Evolutionary conservation across 139 green algal genomes (phyloP).

Genomic region (Medakamo hakoo): DNA sequence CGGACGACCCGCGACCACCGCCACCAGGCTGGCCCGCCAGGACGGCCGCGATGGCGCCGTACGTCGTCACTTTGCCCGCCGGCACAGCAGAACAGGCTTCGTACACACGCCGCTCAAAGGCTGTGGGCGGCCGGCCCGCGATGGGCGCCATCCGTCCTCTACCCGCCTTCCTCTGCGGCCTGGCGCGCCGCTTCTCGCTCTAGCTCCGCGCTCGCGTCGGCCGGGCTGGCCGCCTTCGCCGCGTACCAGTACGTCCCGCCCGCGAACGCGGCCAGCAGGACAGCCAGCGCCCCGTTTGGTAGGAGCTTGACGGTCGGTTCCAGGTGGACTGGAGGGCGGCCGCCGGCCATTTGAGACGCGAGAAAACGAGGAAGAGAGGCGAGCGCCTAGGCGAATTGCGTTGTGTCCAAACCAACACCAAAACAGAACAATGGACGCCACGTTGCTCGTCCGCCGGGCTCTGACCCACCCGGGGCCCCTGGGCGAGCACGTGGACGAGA

Average conservation of each 20-base stretch:
- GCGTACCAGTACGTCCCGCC: neutral
- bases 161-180: neutral
- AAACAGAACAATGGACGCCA: neutral
- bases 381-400: too few species aligned
- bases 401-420: neutral
- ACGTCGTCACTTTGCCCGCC: constrained; percentile 48
- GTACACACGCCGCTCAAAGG: constrained; percentile 40
- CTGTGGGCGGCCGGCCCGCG: constrained; percentile 15
- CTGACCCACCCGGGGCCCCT: neutral
- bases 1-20: neutral
- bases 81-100: constrained; percentile 39
- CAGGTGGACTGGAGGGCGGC: neutral
- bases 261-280: neutral
- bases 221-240: too few species aligned
- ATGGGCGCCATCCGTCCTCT: neutral
- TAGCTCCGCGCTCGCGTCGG: neutral
- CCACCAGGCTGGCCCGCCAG: neutral
- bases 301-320: neutral
- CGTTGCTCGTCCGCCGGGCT: neutral
- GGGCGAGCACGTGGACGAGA: neutral
- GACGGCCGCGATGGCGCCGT: constrained; percentile 38
- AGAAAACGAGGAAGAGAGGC: neutral
- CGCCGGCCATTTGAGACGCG: neutral
- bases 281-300: neutral
- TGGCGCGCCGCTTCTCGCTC: neutral